Conservation (phyloP, 345 rosid species). For the Camelina neglecta region DNA sequence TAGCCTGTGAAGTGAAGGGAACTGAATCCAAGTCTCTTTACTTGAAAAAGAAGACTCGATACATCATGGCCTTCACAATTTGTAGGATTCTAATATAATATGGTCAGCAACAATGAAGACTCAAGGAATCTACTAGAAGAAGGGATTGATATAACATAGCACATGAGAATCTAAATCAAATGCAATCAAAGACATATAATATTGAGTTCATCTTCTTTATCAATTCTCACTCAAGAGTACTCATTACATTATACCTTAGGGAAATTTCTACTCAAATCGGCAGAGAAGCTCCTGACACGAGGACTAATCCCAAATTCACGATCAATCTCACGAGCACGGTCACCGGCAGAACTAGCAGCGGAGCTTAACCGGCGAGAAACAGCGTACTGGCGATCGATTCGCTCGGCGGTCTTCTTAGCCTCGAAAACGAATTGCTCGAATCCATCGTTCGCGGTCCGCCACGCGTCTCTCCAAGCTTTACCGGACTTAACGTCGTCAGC, state of each 20-base stretch:
- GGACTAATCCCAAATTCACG: conserved; percentile 67
- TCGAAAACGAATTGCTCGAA: conserved; percentile 82
- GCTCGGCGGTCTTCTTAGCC: conserved; percentile 82
- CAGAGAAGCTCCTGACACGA: conserved; percentile 67
- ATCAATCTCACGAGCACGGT: conserved; percentile 79
- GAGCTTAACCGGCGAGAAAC: conserved; percentile 68
- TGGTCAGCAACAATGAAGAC: neutral
- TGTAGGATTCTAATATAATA: neutral
- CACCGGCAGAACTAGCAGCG: conserved; percentile 60
- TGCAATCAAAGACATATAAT: neutral
- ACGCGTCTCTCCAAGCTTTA: conserved; percentile 71
- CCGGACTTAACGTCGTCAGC: conserved; percentile 64
- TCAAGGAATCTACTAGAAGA: neutral
- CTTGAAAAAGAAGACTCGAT: neutral
- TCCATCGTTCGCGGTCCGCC: conserved; percentile 86
- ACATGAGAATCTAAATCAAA: neutral
- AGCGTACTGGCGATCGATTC: conserved; percentile 78
- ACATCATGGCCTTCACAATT: neutral
- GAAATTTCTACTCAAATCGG: conserved; percentile 79
- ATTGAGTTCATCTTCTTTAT: neutral
- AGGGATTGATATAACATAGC: neutral
- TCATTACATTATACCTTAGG: conserved; percentile 55
- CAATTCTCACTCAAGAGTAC: conserved; percentile 2
- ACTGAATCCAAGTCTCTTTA: neutral
- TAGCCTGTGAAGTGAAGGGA: neutral